Evolutionary conservation across 2,329 filamentous ascomycete species (phyloP).

Genomic region (Coleophoma cylindrospora): DNA sequence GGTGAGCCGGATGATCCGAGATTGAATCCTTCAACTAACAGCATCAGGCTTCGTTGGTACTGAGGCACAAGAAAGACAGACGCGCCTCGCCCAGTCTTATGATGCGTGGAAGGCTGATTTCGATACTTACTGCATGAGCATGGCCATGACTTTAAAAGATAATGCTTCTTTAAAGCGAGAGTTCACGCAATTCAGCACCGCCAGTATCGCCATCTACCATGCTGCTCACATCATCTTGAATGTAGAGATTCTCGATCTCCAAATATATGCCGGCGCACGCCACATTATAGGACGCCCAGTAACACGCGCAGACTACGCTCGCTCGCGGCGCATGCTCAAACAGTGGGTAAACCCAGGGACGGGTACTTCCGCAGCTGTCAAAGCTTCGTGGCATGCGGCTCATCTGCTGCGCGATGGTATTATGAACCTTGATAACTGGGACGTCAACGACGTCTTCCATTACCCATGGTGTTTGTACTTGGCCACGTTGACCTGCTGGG

Average conservation of each 20-base stretch:
- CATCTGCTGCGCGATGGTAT: slow-evolving; percentile 44
- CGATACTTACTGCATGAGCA: slow-evolving; percentile 40
- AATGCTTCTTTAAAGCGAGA: slow-evolving; percentile 26
- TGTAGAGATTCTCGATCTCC: slow-evolving; percentile 54
- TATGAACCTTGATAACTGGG: slow-evolving; percentile 42
- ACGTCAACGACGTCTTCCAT: slow-evolving; percentile 50
- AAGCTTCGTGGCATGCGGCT: slow-evolving; percentile 49
- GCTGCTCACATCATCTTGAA: slow-evolving; percentile 51
- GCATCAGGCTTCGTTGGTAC: slow-evolving; percentile 5
- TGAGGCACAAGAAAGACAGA: slow-evolving; percentile 31
- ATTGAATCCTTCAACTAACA: slow-evolving; percentile 9
- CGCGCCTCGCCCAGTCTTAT: slow-evolving; percentile 46
- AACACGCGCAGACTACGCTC: slow-evolving; percentile 41
- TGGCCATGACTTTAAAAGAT: slow-evolving; percentile 26
- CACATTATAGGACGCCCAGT: slow-evolving; percentile 55
- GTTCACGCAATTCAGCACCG: slow-evolving; percentile 42
- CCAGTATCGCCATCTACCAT: slow-evolving; percentile 52
- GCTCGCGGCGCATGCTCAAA: slow-evolving; percentile 45
- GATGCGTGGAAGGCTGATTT: slow-evolving; percentile 55
- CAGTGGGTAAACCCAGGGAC: slow-evolving; percentile 36
- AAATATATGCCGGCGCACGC: slow-evolving; percentile 54
- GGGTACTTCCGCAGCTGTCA: slow-evolving; percentile 26
- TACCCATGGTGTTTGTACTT: slow-evolving; percentile 59
- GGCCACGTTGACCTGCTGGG: slow-evolving; percentile 52
- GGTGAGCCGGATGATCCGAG: slow-evolving; percentile 30